Percentiles rank a stretch among this genome's conserved stretches.
Conservation (phyloP, 2,329 filamentous ascomycete genomes). For the Aspergillus neotritici region DNA sequence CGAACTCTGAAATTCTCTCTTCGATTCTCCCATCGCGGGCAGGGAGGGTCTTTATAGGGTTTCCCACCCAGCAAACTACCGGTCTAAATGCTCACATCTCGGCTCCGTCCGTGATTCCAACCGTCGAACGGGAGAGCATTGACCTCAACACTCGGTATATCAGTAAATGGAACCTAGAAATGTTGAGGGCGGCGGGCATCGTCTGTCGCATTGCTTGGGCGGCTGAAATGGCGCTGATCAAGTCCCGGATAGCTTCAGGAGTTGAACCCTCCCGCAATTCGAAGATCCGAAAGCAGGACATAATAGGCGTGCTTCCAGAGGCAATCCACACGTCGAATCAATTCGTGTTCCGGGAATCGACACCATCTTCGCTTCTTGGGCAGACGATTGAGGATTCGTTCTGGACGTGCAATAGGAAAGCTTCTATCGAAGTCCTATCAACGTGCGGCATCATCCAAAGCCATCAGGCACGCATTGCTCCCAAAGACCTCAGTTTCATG, state of each 20-base stretch:
- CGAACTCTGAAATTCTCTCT: conserved; percentile 66
- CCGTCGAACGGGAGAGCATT: conserved; percentile 93
- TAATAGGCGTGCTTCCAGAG: conserved; percentile 66
- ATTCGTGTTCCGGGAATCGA: conserved; percentile 84
- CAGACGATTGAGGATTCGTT: conserved; percentile 90
- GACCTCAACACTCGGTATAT: conserved; percentile 95
- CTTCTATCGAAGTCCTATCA: conserved; percentile 81
- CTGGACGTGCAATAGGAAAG: conserved; percentile 81
- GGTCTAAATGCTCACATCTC: conserved; percentile 91
- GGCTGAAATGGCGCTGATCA: conserved; percentile 77
- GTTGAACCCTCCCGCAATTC: conserved; percentile 30
- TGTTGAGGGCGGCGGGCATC: conserved; percentile 85
- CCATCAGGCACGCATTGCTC: conserved; percentile 71
- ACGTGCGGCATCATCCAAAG: conserved; percentile 83
- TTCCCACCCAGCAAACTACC: conserved; percentile 95
- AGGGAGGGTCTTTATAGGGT: conserved; percentile 93
- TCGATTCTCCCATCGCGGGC: conserved; percentile 85
- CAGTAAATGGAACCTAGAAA: conserved; percentile 89
- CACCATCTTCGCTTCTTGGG: conserved; percentile 76
- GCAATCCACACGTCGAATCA: conserved; percentile 79
- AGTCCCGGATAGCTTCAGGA: conserved; percentile 50
- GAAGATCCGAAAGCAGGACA: conserved; percentile 57
- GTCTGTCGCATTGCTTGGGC: conserved; percentile 82
- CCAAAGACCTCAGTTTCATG: conserved; percentile 68
- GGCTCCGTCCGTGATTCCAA: conserved; percentile 92